phyloP scores from a whole-genome alignment of 805 yeast species.

The Saturnispora sanitii region DNA sequence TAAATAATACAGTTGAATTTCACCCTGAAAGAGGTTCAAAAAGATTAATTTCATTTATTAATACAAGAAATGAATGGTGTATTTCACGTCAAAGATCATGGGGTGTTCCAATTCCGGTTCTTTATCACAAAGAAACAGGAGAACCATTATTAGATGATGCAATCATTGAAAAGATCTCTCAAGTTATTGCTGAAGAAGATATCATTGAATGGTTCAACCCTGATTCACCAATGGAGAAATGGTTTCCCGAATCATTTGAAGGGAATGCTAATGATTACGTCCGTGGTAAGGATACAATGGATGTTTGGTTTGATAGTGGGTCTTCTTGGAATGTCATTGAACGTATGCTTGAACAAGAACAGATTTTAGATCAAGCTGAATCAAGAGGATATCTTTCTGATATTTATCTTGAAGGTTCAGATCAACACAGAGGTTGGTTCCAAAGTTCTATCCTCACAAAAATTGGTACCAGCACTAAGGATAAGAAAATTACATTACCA shows the following conservation, averaged over 20 bases:
- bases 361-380: constrained; percentile 24
- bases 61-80: constrained; percentile 89
- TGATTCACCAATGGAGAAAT: constrained; percentile 36
- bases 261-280: constrained; percentile 34
- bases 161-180: constrained; percentile 48
- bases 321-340: constrained; percentile 71
- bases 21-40: constrained; percentile 64
- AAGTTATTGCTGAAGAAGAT: constrained; percentile 46
- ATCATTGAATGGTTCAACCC: constrained; percentile 69
- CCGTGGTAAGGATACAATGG: constrained; percentile 88
- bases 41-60: constrained; percentile 63
- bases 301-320: constrained; percentile 98
- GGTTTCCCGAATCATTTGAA: constrained; percentile 58
- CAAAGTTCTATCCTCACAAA: constrained; percentile 85
- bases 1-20: constrained; percentile 52
- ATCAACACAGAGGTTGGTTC: constrained; percentile 99
- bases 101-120: constrained; percentile 97
- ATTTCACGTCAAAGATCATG: constrained; percentile 91
- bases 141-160: constrained; percentile 51
- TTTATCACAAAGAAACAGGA: constrained; percentile 53
- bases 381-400: constrained; percentile 49
- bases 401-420: constrained; percentile 93
- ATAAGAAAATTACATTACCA: constrained; percentile 35
- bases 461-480: constrained; percentile 36
- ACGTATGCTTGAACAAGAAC: constrained; percentile 28